A percentile compares a stretch with the other conserved stretches of the same genome.
phyloP scores from a whole-genome alignment of 305 asterid species.

The Solanum hybrid region DNA sequence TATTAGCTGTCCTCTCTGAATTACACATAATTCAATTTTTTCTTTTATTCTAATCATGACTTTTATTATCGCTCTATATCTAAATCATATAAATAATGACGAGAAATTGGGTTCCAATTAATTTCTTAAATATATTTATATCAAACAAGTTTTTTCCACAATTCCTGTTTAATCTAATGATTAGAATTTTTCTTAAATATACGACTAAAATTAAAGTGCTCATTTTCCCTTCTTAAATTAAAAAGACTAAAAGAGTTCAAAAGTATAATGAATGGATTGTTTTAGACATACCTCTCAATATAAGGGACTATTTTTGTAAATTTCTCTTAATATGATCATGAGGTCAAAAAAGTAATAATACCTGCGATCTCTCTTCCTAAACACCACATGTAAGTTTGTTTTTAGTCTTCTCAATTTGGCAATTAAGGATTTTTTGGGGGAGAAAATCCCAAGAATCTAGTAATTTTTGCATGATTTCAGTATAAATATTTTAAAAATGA shows the following conservation, averaged over 20 bases:
- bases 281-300: neutral
- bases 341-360: neutral
- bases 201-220: neutral
- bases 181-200: neutral
- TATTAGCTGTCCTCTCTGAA: neutral
- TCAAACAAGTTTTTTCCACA: neutral
- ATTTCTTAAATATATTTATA: neutral
- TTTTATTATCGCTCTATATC: neutral
- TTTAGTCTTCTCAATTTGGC: neutral
- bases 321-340: neutral
- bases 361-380: neutral
- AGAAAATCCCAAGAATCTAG: neutral
- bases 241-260: neutral
- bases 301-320: neutral
- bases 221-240: neutral
- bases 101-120: neutral
- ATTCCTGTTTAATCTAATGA: neutral
- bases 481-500: neutral
- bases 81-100: neutral
- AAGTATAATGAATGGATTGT: neutral
- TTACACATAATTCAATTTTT: neutral
- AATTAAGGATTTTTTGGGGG: neutral
- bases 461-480: neutral
- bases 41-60: neutral
- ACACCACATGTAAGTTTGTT: neutral